Evolutionary conservation across 352 stramenopile genomes (phyloP), one percentile per base, ranked within the genome.

Genomic region (Pythium rhizo-oryzae): DNA sequence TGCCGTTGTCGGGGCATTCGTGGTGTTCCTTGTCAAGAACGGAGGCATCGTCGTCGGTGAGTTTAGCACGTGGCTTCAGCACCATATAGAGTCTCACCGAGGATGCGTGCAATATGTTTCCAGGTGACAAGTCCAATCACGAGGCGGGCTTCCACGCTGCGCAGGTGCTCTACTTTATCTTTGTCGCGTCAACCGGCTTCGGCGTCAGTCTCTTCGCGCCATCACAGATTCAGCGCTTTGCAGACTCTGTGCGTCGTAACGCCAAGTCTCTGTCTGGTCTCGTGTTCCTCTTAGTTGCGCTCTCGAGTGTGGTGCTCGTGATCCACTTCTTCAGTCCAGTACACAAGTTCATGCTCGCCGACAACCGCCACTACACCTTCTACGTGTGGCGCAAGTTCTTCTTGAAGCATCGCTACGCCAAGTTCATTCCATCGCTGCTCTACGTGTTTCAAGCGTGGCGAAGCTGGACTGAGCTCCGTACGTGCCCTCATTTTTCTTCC

Each of bases 351-450:
- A 82, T 97, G 76, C 76, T 97, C 53, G 85, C 89, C 37, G 92
- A 98, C 76, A 98, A 98, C 63, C 87, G 92, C 12, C 91, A 98
- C 71, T 97, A 96, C 69, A 96, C 87, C 11, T 98, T 98, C 62
- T 97, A 98, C 74, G 43, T 97, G 23, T 98, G 92, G 92, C 74
- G 84, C 18, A 93, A 92, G 65, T 89, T 97, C 51, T 96, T 94
- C 56, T 74, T 87, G 6, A 90, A 89, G 49, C 86, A 95, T 50
- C 53, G 65, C 0, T 44, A 91, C 16, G 84, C 81, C 58, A 94
- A 93, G 67, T 92, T 90, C 37, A 61, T 91, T 19, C 85, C 81
- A 15, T 61, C 59, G 0, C 69, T 81, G 33, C 43, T 91, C 12
- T 96, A 96, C 43, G 47, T 93, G 0, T 88, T 84, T 58, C 77